Conservation (phyloP, 345 rosid genomes). For the Hibiscus syriacus region DNA sequence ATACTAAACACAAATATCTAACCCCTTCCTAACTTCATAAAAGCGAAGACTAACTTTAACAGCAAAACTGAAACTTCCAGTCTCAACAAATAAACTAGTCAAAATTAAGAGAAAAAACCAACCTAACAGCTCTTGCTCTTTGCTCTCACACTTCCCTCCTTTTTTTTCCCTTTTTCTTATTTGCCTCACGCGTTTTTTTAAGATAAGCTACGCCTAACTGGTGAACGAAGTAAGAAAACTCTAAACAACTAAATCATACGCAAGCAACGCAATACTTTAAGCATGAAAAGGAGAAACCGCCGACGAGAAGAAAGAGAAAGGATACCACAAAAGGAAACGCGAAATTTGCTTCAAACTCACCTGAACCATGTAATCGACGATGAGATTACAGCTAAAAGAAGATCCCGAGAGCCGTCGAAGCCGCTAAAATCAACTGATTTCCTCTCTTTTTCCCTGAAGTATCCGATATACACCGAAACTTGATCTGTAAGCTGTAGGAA, state of each 20-base stretch:
- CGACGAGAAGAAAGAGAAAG: too few species aligned
- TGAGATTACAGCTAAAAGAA: not conserved
- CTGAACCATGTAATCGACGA: not conserved
- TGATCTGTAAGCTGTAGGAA: not conserved
- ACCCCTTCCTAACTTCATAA: too few species aligned
- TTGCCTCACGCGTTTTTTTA: not conserved
- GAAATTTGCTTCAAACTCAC: slow-evolving; percentile 4
- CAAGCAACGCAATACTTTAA: not conserved
- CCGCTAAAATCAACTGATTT: not conserved
- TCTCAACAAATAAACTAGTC: not conserved
- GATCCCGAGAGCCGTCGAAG: slow-evolving; percentile 2
- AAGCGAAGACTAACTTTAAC: too few species aligned
- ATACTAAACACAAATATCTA: not conserved
- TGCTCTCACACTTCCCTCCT: too few species aligned
- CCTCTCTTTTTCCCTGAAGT: not conserved
- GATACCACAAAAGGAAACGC: not conserved
- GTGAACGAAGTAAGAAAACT: slow-evolving; percentile 3
- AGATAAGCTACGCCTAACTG: not conserved
- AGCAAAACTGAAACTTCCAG: too few species aligned
- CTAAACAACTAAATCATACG: not conserved
- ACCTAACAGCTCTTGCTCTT: too few species aligned
- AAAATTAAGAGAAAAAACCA: not conserved
- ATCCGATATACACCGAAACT: not conserved
- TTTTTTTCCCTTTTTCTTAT: too few species aligned
- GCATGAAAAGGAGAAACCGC: not conserved